Evolutionary conservation across 768 basidiomycete genomes (phyloP), one percentile per base, ranked within the genome.

Genomic region (Kwoniella mangroviensis): DNA sequence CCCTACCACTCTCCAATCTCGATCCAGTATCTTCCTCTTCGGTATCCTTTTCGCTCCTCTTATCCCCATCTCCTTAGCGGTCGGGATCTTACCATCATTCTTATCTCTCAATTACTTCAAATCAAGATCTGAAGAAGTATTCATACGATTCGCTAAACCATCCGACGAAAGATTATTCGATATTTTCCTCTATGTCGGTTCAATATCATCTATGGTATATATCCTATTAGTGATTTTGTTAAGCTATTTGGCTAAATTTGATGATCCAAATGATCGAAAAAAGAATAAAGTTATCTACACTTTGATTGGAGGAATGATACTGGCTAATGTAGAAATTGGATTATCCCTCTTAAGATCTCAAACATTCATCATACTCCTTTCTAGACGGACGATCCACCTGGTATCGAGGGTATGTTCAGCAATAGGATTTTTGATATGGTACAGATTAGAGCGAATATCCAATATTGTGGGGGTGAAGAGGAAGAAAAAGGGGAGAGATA

Each of bases 1-100:
- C 13, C 70, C 72, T 10, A 11, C 41, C 10, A 13, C 41, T 4
- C 55, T 67, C 21, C 63, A 57, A 43, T 61, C 66, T 15, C 34
- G 19, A 4, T 4, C 40, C 6, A 49, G 61, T 4, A 66, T 49
- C 6, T 34, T 67, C n/a, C 21, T 61, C 1, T 74, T 62, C 42
- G 63, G 52, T 12, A 28, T 63, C 1, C 28, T 76, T 1, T 19
- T 70, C 26, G 62, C 67, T 2, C 75, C 75, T 1, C 61, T 76
- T 28, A 51, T 76, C 7, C 75, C 75, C 1, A 56, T 72, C 11
- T 58, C 56, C 5, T 70, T 68, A 40, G 60, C 70, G 2, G 73
- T 53, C 0, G 51, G 64, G 13, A 49, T 74, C 5, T n/a, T 76
- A 3, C 70, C 73, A 10, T 40, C 67, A 4, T 71, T 72, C 63